A percentile compares a stretch with the other conserved stretches of the same genome.
Conservation (phyloP, 441 rosid genomes). For the Euphorbia corollata region DNA sequence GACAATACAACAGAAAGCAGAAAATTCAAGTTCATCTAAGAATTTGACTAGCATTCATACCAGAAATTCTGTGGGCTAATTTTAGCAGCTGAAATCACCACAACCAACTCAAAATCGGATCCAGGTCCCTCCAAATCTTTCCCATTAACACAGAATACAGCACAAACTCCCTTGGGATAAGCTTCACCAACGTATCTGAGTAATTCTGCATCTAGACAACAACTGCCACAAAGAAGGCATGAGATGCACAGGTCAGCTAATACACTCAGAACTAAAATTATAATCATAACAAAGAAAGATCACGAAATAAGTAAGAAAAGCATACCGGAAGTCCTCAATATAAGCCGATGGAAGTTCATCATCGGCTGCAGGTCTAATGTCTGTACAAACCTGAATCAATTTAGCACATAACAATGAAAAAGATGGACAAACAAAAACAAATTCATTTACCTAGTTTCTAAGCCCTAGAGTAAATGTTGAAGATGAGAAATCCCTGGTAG, state of each 20-base stretch:
- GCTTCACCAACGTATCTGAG: constrained; percentile 76
- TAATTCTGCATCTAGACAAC: constrained; percentile 75
- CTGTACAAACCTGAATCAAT: constrained; percentile 82
- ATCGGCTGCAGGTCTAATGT: constrained; percentile 78
- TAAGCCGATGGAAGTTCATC: constrained; percentile 87
- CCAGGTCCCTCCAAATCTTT: constrained; percentile 81
- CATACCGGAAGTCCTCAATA: constrained; percentile 81
- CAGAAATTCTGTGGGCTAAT: constrained; percentile 94
- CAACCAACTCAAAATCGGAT: constrained; percentile 75
- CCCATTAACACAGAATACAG: constrained; percentile 67
- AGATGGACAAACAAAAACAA: background rate
- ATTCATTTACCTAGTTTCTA: background rate
- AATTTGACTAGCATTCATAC: constrained; percentile 35
- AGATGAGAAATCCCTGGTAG: background rate
- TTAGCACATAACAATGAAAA: constrained; percentile 35
- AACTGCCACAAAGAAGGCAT: constrained; percentile 38
- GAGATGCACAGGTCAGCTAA: too few species aligned
- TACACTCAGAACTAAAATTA: background rate
- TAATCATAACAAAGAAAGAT: background rate
- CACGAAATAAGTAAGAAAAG: constrained; percentile 9
- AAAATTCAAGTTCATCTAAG: background rate
- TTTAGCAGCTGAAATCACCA: constrained; percentile 74
- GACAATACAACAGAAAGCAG: background rate
- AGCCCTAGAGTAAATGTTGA: too few species aligned
- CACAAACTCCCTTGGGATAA: constrained; percentile 83